Conservation (phyloP, 2,329 filamentous ascomycete species). For the Pseudocercospora crystallina region DNA sequence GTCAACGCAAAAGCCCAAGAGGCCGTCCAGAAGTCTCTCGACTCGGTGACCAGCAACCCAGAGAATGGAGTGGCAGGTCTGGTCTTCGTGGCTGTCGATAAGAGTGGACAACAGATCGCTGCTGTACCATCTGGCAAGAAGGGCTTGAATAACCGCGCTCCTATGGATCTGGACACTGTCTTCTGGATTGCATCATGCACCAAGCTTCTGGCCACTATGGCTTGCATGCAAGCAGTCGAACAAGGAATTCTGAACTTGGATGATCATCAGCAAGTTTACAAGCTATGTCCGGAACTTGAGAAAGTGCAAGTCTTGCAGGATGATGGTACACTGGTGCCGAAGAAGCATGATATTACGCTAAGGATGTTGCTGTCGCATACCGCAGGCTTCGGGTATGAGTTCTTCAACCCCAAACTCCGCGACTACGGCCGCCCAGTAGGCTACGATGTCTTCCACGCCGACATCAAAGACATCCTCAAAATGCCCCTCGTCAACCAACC, state of each 20-base stretch:
- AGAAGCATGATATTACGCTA: constrained; percentile 50
- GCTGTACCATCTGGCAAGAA: constrained; percentile 44
- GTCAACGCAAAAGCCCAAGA: constrained; percentile 33
- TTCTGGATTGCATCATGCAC: constrained; percentile 59
- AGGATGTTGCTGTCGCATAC: constrained; percentile 54
- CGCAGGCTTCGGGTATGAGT: constrained; percentile 51
- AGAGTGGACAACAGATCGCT: constrained; percentile 43
- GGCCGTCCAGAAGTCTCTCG: constrained; percentile 40
- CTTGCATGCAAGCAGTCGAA: constrained; percentile 51
- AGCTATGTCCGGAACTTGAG: constrained; percentile 45
- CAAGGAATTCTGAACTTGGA: constrained; percentile 44
- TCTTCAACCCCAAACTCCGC: constrained; percentile 47
- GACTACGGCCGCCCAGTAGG: constrained; percentile 50
- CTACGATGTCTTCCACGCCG: constrained; percentile 59
- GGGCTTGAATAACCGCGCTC: constrained; percentile 42
- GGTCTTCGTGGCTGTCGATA: constrained; percentile 48
- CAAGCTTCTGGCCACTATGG: constrained; percentile 46
- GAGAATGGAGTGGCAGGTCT: constrained; percentile 41
- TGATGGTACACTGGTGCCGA: constrained; percentile 42
- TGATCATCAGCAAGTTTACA: constrained; percentile 41
- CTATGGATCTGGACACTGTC: constrained; percentile 60
- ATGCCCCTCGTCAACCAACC: constrained; percentile 63
- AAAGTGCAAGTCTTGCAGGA: constrained; percentile 43
- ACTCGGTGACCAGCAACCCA: constrained; percentile 31
- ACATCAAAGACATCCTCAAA: constrained; percentile 48